Evolutionary conservation across 306 rosid genomes (phyloP).

Genomic region (Vigna mungo): DNA sequence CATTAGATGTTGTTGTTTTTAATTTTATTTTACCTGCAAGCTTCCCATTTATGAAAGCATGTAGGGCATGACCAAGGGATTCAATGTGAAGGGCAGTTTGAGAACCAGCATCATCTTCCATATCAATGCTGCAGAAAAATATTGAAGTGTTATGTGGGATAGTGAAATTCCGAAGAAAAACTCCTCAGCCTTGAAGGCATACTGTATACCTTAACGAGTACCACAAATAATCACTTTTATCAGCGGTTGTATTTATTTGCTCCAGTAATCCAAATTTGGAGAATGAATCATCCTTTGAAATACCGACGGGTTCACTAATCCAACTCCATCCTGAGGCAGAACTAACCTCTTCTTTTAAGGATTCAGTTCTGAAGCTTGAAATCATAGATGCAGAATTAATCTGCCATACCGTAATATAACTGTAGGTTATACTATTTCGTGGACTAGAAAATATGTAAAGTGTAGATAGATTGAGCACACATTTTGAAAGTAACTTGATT

Average conservation of each 20-base stretch:
- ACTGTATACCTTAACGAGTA: conserved; percentile 76
- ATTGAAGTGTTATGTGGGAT: conserved; percentile 33
- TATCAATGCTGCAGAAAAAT: conserved; percentile 57
- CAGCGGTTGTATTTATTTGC: conserved; percentile 93
- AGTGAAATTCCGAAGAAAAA: conserved; percentile 38
- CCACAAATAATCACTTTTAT: conserved; percentile 93
- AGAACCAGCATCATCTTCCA: conserved; percentile 59
- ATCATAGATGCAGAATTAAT: conserved; percentile 69
- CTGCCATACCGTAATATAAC: conserved; percentile 53
- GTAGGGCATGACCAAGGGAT: conserved; percentile 92
- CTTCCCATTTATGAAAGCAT: conserved; percentile 76
- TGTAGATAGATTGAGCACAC: not conserved
- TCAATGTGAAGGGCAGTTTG: conserved; percentile 79
- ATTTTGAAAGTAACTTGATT: not conserved
- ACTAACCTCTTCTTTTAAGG: conserved; percentile 53
- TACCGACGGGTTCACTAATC: conserved; percentile 87
- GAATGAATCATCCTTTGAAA: conserved; percentile 78
- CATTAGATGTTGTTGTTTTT: not conserved
- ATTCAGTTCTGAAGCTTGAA: conserved; percentile 67
- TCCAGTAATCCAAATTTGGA: conserved; percentile 73
- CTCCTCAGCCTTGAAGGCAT: conserved; percentile 19
- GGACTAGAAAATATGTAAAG: conserved; percentile 8
- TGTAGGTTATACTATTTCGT: conserved; percentile 23
- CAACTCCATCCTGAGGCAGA: conserved; percentile 77
- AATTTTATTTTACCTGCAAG: conserved; percentile 62